phyloP scores from a whole-genome alignment of 2,329 filamentous ascomycete species.

The Chrysosporium queenslandicum region DNA sequence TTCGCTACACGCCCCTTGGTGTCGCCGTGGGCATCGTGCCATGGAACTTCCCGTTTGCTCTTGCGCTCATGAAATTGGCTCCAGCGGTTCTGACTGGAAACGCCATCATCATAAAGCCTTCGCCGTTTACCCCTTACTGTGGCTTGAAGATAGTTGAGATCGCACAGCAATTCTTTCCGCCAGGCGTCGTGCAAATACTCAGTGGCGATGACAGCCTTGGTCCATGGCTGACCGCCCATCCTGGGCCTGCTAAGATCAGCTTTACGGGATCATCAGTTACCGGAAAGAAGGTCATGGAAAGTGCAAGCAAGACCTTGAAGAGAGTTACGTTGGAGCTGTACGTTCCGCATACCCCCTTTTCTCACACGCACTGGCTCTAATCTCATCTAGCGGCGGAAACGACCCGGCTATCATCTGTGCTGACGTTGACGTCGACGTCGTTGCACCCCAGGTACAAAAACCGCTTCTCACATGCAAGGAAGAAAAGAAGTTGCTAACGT shows the following conservation, averaged over 20 bases:
- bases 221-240: constrained; percentile 45
- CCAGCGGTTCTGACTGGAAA: constrained; percentile 45
- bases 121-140: constrained; percentile 47
- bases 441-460: constrained; percentile 31
- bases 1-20: constrained; percentile 33
- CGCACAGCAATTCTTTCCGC: constrained; percentile 41
- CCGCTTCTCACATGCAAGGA: background rate
- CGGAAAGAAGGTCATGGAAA: constrained; percentile 42
- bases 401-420: constrained; percentile 25
- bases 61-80: constrained; percentile 43
- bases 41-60: constrained; percentile 46
- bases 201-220: constrained; percentile 48
- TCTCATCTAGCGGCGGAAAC: constrained; percentile 40
- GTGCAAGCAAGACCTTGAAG: constrained; percentile 45
- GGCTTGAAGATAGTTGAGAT: constrained; percentile 46
- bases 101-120: constrained; percentile 47
- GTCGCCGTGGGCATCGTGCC: constrained; percentile 47
- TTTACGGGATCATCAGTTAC: constrained; percentile 50
- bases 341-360: background rate
- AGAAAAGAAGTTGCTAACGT: background rate
- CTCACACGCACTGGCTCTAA: background rate
- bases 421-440: constrained; percentile 17
- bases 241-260: constrained; percentile 47
- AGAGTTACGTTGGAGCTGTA: constrained; percentile 43
- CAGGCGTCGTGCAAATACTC: constrained; percentile 48